Percentiles rank a stretch among this genome's conserved stretches.
Conservation (phyloP, 352 stramenopile species). For the Blastocystis hominis region DNA sequence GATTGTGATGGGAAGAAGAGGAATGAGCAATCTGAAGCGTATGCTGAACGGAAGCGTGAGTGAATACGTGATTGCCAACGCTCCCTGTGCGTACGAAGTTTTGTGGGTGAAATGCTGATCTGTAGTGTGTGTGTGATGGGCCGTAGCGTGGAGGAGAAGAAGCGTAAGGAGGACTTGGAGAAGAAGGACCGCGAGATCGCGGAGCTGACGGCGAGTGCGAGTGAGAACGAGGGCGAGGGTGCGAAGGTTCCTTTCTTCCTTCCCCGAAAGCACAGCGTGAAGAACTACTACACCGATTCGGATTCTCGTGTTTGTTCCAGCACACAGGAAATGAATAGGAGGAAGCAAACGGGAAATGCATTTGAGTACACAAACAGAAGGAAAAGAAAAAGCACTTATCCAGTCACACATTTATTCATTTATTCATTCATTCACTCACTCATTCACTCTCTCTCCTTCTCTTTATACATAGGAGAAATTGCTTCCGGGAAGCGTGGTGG, state of each 20-base stretch:
- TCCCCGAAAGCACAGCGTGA: constrained; percentile 40
- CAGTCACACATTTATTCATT: not conserved
- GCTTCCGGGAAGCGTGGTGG: not conserved
- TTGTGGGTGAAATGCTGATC: not conserved
- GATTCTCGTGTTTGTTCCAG: constrained; percentile 45
- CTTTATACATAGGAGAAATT: not conserved
- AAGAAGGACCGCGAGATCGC: constrained; percentile 51
- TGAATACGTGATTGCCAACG: constrained; percentile 21
- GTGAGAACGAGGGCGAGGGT: constrained; percentile 46
- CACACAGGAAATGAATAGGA: not conserved
- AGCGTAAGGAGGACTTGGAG: not conserved
- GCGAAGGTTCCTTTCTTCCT: constrained; percentile 41
- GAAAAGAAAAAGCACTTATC: not conserved
- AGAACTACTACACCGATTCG: constrained; percentile 57
- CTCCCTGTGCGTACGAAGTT: constrained; percentile 36
- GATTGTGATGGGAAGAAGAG: constrained; percentile 58
- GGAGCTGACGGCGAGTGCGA: constrained; percentile 1
- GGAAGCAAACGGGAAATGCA: not conserved
- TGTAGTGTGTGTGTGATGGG: constrained; percentile 56
- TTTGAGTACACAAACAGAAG: not conserved
- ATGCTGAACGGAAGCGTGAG: constrained; percentile 38
- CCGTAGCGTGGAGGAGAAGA: constrained; percentile 1
- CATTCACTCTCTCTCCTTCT: no score
- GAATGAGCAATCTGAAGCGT: constrained; percentile 52
- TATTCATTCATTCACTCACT: no score